phyloP scores from a whole-genome alignment of 441 rosid genomes.

The Kokia cookei region DNA sequence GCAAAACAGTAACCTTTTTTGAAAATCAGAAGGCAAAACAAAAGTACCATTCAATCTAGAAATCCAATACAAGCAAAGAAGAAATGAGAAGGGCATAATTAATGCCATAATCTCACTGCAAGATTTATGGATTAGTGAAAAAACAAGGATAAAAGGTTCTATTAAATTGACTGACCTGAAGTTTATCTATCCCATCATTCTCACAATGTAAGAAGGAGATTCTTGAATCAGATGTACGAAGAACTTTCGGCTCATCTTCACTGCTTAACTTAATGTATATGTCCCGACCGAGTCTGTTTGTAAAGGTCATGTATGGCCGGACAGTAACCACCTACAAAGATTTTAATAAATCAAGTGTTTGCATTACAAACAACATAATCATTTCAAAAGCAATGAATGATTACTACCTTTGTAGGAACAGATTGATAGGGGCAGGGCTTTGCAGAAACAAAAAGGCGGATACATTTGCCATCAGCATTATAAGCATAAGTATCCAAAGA shows the following conservation, averaged over 20 bases:
- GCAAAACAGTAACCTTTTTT: neutral
- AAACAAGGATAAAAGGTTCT: neutral
- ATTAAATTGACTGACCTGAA: constrained; percentile 60
- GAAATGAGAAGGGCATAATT: neutral
- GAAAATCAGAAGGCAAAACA: neutral
- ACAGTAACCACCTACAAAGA: constrained; percentile 69
- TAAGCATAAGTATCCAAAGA: constrained; percentile 75
- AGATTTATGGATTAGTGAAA: neutral
- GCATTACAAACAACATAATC: neutral
- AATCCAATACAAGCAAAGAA: neutral
- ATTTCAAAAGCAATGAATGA: constrained; percentile 1
- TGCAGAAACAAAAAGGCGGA: constrained; percentile 79
- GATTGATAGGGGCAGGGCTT: constrained; percentile 81
- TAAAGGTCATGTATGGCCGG: constrained; percentile 94
- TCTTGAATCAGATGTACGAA: constrained; percentile 76
- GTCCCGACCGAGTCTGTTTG: constrained; percentile 89
- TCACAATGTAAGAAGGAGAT: constrained; percentile 55
- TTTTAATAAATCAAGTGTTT: constrained; percentile 3
- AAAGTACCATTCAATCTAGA: neutral
- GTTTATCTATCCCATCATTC: constrained; percentile 55
- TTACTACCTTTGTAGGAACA: constrained; percentile 82
- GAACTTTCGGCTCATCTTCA: constrained; percentile 81
- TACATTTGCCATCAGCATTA: constrained; percentile 69
- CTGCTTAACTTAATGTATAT: constrained; percentile 61
- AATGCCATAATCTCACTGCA: neutral